A percentile compares a stretch with the other conserved stretches of the same genome.
phyloP scores from a whole-genome alignment of 2,329 filamentous ascomycete species.

The Sarocladium strictum region DNA sequence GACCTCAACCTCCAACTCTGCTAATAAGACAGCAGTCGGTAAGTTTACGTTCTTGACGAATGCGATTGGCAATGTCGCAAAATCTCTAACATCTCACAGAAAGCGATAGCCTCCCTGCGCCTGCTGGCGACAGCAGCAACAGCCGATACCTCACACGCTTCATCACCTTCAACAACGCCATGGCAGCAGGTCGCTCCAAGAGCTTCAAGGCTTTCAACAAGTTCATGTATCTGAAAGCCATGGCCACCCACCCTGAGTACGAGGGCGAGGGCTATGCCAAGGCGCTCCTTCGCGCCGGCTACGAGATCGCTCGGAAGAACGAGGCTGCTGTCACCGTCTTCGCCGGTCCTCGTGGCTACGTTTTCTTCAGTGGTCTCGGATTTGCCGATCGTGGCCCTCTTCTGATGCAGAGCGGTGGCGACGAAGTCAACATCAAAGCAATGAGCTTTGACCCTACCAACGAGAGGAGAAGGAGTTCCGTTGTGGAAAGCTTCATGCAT shows the following conservation, averaged over 20 bases:
- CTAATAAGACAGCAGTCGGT: slow-evolving; percentile 3
- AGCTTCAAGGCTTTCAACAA: slow-evolving; percentile 6
- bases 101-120: background rate
- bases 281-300: slow-evolving; percentile 13
- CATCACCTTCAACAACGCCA: slow-evolving; percentile 7
- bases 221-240: slow-evolving; percentile 14
- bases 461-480: slow-evolving; percentile 12
- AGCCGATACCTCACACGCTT: slow-evolving; percentile 8
- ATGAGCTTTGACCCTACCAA: slow-evolving; percentile 11
- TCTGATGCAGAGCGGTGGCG: background rate
- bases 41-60: background rate
- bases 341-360: slow-evolving; percentile 14
- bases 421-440: slow-evolving; percentile 8
- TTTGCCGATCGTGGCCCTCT: slow-evolving; percentile 14
- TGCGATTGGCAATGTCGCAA: background rate
- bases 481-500: slow-evolving; percentile 13
- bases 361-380: slow-evolving; percentile 14
- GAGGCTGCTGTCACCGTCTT: slow-evolving; percentile 13
- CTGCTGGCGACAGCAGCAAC: background rate
- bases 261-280: slow-evolving; percentile 14
- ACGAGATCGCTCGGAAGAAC: slow-evolving; percentile 11
- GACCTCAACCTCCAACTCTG: slow-evolving; percentile 8
- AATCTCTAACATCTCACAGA: background rate
- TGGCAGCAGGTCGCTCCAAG: slow-evolving; percentile 3
- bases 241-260: slow-evolving; percentile 14